These are phyloP conservation scores for Cymbopogon flexuosus DNA, from an alignment of 202 grass and related monocot genomes.

Conservation along the genomic window DNA sequence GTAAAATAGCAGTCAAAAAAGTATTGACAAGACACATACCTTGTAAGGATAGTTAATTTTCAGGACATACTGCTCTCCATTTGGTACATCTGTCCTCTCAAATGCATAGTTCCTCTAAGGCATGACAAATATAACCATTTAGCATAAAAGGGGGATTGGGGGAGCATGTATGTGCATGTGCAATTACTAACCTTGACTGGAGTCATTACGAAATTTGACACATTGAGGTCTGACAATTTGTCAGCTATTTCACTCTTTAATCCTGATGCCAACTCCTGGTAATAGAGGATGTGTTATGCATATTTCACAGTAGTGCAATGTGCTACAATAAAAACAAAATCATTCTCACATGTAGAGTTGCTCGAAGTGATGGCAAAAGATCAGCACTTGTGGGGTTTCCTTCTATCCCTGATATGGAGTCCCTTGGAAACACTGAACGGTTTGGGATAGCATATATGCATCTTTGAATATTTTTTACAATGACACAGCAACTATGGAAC, in stretches of 20 bases:
- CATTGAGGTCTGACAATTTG: constrained; percentile 68
- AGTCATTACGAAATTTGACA: constrained; percentile 84
- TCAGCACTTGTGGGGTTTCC: constrained; percentile 45
- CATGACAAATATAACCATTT: constrained; percentile 30
- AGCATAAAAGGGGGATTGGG: neutral
- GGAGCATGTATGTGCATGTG: neutral
- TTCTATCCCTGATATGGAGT: constrained; percentile 45
- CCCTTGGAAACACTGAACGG: constrained; percentile 58
- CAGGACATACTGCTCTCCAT: constrained; percentile 87
- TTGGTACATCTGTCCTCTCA: constrained; percentile 77
- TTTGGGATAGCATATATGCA: constrained; percentile 92
- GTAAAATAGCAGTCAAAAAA: neutral
- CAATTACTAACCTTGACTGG: constrained; percentile 78
- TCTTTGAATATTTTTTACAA: constrained; percentile 93
- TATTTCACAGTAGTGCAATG: constrained; percentile 19
- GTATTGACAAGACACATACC: constrained; percentile 38
- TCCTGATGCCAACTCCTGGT: constrained; percentile 69
- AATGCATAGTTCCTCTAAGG: constrained; percentile 95
- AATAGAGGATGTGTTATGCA: constrained; percentile 36
- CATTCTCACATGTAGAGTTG: constrained; percentile 70
- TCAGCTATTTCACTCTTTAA: constrained; percentile 90
- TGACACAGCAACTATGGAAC: constrained; percentile 79
- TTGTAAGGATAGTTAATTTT: constrained; percentile 97
- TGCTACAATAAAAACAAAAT: neutral
- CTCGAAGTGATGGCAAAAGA: constrained; percentile 46